Percentiles rank a stretch among this genome's conserved stretches.
Evolutionary conservation across 768 basidiomycete species (phyloP).

Genomic region (Lactifluus volemus): DNA sequence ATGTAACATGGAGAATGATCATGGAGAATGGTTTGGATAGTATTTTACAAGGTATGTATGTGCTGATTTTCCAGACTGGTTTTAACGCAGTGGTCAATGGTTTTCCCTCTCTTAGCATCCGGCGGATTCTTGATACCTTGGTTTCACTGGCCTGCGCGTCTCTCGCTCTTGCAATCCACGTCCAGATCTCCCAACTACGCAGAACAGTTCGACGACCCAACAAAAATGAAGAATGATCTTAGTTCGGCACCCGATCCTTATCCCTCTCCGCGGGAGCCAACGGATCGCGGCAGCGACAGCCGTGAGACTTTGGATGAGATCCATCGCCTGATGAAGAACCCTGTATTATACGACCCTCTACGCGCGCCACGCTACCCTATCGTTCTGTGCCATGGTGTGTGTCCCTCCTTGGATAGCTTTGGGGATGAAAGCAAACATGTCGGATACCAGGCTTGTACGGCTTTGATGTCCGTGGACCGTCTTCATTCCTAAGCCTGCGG

Average conservation of each 20-base stretch:
- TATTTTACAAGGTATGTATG: conserved; percentile 5
- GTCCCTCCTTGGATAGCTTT: neutral
- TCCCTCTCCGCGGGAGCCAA: neutral
- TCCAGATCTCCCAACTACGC: neutral
- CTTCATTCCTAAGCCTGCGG: conserved; percentile 46
- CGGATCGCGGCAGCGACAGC: neutral
- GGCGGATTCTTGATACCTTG: neutral
- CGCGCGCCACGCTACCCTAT: conserved; percentile 82
- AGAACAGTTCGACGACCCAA: neutral
- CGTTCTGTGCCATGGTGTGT: conserved; percentile 89
- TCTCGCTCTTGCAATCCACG: neutral
- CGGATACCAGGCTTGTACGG: conserved; percentile 71
- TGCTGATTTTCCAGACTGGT: neutral
- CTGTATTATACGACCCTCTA: conserved; percentile 68
- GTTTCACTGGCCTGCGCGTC: conserved; percentile 10
- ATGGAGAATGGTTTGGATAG: neutral
- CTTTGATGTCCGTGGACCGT: conserved; percentile 87
- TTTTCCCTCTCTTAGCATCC: neutral
- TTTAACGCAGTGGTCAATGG: neutral
- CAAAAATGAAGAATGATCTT: neutral
- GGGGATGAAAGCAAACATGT: neutral
- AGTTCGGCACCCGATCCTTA: neutral
- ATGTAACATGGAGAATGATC: neutral
- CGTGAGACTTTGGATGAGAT: conserved; percentile 37
- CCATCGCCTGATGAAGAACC: conserved; percentile 65